Evolutionary conservation across 2,329 filamentous ascomycete species (phyloP), one percentile per base, ranked within the genome.

Genomic region (Ilyonectria sp.): DNA sequence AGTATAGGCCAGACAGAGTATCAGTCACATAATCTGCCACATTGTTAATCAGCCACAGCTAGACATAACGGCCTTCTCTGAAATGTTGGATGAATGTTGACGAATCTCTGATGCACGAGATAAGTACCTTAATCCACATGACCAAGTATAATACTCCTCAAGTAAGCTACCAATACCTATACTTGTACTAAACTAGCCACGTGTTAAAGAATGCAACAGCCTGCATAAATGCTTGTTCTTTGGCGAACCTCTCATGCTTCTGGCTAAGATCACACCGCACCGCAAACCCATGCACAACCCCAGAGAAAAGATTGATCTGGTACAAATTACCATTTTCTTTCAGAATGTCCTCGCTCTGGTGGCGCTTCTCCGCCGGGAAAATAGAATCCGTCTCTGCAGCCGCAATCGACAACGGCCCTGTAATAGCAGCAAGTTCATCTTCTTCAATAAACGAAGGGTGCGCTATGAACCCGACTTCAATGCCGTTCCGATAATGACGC

Each of bases 171-270:
- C 13, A 50, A 26, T 26, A 23, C 23, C 23, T 23, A 37, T 37
- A 8, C 35, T 40, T 40, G 13, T 10, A 57, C 23, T 7, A 50
- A 53, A 29, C 35, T 2, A 65, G 29, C 63, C 63, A 69, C 26
- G 56, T 60, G 19, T 62, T 52, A 74, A 97, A 94, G 93, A 94
- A 97, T 56, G 84, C 79, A 60, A 94, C 85, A 33, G 93, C 93
- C 84, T 96, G 94, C 69, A 86, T 76, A 78, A 96, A 96, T 5
- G 94, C 93, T 81, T 92, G 89, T 82, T 97, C 93, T 86, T 94
- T 95, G 44, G 92, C 91, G 74, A 88, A 95, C 79, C 87, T 90
- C 75, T 88, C 79, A 47, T 83, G 70, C 78, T 86, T 86, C 13
- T 65, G 31, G 85, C 69, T 90, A 85, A 69, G 76, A 77, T 96